Conservation (phyloP, 192 early-diverging fungal genomes). For the Helicostylum pulchrum region DNA sequence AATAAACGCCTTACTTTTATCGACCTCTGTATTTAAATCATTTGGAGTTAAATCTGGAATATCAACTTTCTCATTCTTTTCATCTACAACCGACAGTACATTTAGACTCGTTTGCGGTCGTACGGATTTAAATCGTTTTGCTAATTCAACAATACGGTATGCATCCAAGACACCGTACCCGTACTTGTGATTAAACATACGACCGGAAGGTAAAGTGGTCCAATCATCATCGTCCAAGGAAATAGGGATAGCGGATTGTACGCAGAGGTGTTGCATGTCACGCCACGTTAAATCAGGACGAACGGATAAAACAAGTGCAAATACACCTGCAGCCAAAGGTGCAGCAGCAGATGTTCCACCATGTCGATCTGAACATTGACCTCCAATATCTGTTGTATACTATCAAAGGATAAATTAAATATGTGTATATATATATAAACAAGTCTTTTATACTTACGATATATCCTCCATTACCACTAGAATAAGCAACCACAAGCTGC, state of each 20-base stretch:
- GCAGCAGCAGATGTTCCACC: conserved; percentile 96
- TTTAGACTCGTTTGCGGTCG: conserved; percentile 60
- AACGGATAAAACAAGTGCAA: conserved; percentile 78
- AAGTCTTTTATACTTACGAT: conserved; percentile 57
- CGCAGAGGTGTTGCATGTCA: conserved; percentile 85
- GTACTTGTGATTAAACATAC: conserved; percentile 86
- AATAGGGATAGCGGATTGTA: conserved; percentile 75
- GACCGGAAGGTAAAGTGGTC: conserved; percentile 62
- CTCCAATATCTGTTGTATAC: conserved; percentile 86
- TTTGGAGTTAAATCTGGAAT: conserved; percentile 21
- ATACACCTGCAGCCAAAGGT: conserved; percentile 86
- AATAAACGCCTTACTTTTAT: conserved; percentile 7
- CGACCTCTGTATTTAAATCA: neutral
- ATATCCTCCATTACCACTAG: conserved; percentile 67
- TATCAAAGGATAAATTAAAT: conserved; percentile 22
- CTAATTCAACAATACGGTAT: conserved; percentile 73
- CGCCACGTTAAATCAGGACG: conserved; percentile 96
- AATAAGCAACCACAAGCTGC: conserved; percentile 85
- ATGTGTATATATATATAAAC: conserved; percentile 1
- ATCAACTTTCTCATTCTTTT: neutral
- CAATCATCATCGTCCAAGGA: conserved; percentile 70
- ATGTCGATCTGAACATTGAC: conserved; percentile 72
- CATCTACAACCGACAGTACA: conserved; percentile 17
- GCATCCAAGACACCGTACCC: conserved; percentile 93
- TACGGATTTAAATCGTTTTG: conserved; percentile 64